phyloP scores from a whole-genome alignment of 129 eudicot species.

The Escallonia rubra region DNA sequence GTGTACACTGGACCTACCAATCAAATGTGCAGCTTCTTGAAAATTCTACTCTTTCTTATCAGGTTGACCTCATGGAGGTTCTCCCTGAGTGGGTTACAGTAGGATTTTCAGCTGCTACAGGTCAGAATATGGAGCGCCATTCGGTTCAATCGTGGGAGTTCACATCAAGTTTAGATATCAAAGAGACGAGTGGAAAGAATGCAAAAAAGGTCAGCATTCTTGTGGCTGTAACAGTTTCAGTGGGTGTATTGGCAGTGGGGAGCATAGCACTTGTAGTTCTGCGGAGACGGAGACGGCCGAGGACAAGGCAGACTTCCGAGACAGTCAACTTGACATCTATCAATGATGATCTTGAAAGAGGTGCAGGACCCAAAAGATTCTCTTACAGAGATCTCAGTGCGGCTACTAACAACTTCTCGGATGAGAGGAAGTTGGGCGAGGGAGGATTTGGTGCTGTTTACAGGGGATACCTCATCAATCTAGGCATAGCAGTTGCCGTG shows the following conservation, averaged over 20 bases:
- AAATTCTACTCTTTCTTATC: conserved; percentile 1
- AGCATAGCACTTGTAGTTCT: no score
- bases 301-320: conserved; percentile 2
- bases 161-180: conserved; percentile 8
- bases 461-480: conserved; percentile 30
- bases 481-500: conserved; percentile 27
- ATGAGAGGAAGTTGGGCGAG: conserved; percentile 41
- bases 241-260: no score
- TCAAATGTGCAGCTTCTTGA: not conserved
- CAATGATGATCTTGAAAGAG: conserved; percentile 38
- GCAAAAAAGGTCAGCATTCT: no score
- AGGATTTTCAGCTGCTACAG: conserved; percentile 32
- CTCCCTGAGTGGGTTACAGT: conserved; percentile 21
- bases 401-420: conserved; percentile 45
- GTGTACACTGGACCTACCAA: conserved; percentile 18
- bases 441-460: conserved; percentile 63
- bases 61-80: conserved; percentile 18
- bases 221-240: no score
- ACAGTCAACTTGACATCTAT: conserved; percentile 23
- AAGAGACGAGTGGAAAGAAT: not conserved
- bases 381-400: conserved; percentile 32
- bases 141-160: conserved; percentile 23
- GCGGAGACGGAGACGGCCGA: not conserved
- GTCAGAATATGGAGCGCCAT: not conserved
- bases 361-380: conserved; percentile 48